phyloP scores from a whole-genome alignment of 257 asterid species.

The Solanum rostratum region DNA sequence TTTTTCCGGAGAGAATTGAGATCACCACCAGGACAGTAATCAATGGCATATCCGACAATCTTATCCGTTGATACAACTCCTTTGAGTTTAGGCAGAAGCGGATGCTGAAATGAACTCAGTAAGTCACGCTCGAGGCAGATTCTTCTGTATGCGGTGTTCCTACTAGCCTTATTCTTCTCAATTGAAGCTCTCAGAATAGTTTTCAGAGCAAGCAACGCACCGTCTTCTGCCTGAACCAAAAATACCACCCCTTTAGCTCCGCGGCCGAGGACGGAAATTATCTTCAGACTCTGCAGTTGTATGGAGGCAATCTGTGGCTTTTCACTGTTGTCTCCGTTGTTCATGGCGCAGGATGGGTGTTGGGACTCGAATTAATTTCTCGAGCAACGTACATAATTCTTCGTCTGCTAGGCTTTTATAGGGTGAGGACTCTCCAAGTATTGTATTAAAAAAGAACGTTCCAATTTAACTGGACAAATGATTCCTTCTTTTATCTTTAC shows the following conservation, averaged over 20 bases:
- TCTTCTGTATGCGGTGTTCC: constrained; percentile 30
- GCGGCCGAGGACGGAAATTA: constrained; percentile 71
- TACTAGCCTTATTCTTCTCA: constrained; percentile 29
- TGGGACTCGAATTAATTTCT: background rate
- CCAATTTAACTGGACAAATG: no score
- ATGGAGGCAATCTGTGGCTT: constrained; percentile 8
- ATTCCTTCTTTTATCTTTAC: no score
- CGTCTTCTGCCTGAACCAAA: constrained; percentile 41
- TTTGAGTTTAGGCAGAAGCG: constrained; percentile 73
- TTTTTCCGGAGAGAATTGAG: constrained; percentile 56
- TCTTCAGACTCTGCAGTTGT: constrained; percentile 37
- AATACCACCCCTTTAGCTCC: constrained; percentile 96
- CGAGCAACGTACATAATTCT: background rate
- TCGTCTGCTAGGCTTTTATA: background rate
- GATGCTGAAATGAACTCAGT: constrained; percentile 46
- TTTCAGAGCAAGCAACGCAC: constrained; percentile 63
- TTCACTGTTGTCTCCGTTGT: constrained; percentile 14
- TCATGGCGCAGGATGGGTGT: constrained; percentile 23
- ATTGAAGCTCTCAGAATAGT: constrained; percentile 48
- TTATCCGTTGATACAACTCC: constrained; percentile 63
- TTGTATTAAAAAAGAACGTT: no score
- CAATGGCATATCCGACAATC: constrained; percentile 77
- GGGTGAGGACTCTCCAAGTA: background rate
- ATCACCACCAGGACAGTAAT: constrained; percentile 91
- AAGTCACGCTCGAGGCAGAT: constrained; percentile 56